Conservation (phyloP, 805 yeast species). For the Suhomyces emberorum region DNA sequence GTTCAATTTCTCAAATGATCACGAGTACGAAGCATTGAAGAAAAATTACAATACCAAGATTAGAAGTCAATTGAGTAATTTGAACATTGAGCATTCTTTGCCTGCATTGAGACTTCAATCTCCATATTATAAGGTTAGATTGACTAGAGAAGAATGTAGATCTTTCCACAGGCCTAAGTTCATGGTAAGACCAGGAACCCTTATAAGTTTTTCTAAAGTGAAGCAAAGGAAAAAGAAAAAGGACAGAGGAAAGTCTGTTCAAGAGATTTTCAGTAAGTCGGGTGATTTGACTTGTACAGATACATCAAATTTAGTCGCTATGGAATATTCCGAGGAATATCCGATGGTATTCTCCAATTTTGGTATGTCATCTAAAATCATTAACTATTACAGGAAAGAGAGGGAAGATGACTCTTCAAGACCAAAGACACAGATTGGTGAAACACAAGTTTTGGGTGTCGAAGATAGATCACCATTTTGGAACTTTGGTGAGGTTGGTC, state of each 20-base stretch:
- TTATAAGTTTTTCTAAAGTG: constrained; percentile 69
- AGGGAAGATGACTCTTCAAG: constrained; percentile 77
- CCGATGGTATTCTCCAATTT: constrained; percentile 81
- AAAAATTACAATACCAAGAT: constrained; percentile 88
- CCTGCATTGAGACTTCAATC: constrained; percentile 86
- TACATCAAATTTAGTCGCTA: constrained; percentile 66
- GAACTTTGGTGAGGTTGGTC: constrained; percentile 96
- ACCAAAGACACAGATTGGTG: constrained; percentile 88
- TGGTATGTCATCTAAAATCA: constrained; percentile 94
- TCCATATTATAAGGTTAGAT: constrained; percentile 82
- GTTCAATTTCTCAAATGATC: constrained; percentile 86
- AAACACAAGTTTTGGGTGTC: constrained; percentile 92
- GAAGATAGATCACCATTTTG: constrained; percentile 97
- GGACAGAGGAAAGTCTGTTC: constrained; percentile 79
- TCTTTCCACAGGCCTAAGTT: constrained; percentile 79
- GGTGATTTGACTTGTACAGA: constrained; percentile 83
- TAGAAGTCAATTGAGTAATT: constrained; percentile 86
- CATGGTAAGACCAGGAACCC: constrained; percentile 71
- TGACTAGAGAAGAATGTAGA: constrained; percentile 65
- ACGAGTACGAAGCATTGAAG: constrained; percentile 75
- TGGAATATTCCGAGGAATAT: constrained; percentile 88
- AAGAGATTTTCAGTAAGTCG: constrained; percentile 67
- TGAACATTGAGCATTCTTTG: constrained; percentile 85
- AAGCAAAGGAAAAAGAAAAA: constrained; percentile 81
- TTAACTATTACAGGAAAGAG: constrained; percentile 87